Evolutionary conservation across 1,284 basidiomycete species (phyloP), one percentile per base, ranked within the genome.

Genomic region (Veloporphyrellus conicus): DNA sequence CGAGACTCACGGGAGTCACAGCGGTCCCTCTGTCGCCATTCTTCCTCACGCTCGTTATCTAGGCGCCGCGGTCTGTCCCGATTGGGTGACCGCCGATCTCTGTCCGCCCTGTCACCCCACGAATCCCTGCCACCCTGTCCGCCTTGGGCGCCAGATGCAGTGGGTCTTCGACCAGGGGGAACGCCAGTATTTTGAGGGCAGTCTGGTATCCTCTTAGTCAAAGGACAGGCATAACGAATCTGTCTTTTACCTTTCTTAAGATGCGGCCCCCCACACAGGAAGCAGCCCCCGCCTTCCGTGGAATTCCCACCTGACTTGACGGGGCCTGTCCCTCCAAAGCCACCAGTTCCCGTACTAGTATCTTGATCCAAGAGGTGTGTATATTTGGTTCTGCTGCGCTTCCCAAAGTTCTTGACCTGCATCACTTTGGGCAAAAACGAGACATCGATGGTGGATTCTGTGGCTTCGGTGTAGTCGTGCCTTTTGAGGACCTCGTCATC

Each of bases 351-450:
- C 19, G 62, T 68, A 6, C 88, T 90, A 1, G 95, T 99, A 67
- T 99, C 95, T 72, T 99, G 90, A 62, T 94, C 93, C 34, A 92
- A 71, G 56, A 99, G 71, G 71, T 99, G 94, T 16, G 95, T 98
- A 63, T 96, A 99, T 71, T 95, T 95, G 41, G 90, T 93, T 47
- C 90, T 81, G 59, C 90, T 82, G 50, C 88, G 83, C 70, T 93
- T 95, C 41, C 96, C 96, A 66, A 93, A 99, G 72, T 98, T 87
- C 68, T 86, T 86, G 59, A 96, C 93, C 72, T 99, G 96, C 93
- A 99, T 95, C 52, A 97, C 88, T 68, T 89, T 81, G 8, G 96
- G 96, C 34, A 99, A 74, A 53, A 88, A 58, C 7, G 87, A 84
- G 35, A 95, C 82, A 65, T 98, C 93, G 41, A 93, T 66, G 0